phyloP scores from a whole-genome alignment of 768 basidiomycete genomes.

The Russula dissimulans region DNA sequence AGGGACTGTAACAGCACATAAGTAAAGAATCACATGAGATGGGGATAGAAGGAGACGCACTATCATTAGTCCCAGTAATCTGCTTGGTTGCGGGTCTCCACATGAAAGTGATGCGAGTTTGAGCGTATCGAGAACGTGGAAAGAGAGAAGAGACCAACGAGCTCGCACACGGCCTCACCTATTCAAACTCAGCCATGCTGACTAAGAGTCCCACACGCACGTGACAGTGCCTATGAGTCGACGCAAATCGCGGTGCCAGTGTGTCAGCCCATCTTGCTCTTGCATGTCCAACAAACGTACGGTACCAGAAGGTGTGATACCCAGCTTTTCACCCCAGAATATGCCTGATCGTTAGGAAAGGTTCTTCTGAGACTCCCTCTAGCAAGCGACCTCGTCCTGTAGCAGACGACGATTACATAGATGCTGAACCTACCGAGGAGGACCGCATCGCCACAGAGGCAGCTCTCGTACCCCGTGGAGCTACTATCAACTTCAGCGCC shows the following conservation, averaged over 20 bases:
- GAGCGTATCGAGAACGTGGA: slow-evolving; percentile 13
- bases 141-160: slow-evolving; percentile 17
- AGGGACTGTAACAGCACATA: slow-evolving; percentile 40
- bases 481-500: slow-evolving; percentile 84
- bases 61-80: slow-evolving; percentile 89
- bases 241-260: background rate
- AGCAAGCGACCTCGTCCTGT: slow-evolving; percentile 36
- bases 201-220: background rate
- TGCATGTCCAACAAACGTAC: slow-evolving; percentile 15
- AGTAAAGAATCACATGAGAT: slow-evolving; percentile 3
- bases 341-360: slow-evolving; percentile 6
- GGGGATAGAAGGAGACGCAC: slow-evolving; percentile 34
- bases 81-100: slow-evolving; percentile 86
- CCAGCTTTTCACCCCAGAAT: background rate
- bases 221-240: background rate
- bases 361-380: slow-evolving; percentile 23
- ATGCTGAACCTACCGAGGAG: slow-evolving; percentile 47
- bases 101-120: slow-evolving; percentile 37
- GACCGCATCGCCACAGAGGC: slow-evolving; percentile 35
- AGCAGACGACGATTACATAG: slow-evolving; percentile 49
- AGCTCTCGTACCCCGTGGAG: slow-evolving; percentile 51
- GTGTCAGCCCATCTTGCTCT: background rate
- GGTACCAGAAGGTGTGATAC: slow-evolving; percentile 24
- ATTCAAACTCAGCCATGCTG: slow-evolving; percentile 18
- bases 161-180: slow-evolving; percentile 9